Base-by-base conservation (phyloP, 2,329 filamentous ascomycete species). In the Blumeriella jaapii region DNA sequence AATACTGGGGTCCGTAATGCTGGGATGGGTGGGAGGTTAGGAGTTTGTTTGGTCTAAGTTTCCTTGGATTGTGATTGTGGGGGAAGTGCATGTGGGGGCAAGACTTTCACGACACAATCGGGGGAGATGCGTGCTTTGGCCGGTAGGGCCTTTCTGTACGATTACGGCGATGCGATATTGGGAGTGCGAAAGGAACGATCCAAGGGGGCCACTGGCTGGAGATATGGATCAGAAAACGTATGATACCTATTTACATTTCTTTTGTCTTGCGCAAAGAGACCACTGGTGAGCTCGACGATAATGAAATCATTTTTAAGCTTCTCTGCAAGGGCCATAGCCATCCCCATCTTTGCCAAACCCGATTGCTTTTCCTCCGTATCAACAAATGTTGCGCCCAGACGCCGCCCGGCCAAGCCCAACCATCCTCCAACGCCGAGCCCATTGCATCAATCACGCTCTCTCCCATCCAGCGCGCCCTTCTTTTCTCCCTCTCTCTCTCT, bases 101-200 rank as follows among this genome's bases (percentile, higher is more conserved):
- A n/a, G n/a, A n/a, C n/a, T n/a, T n/a, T 29, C 15, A 18, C 12
- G 26, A 29, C 32, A 29, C 25, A 13, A 29, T 29, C 14, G 16
- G 33, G 13, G 20, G 33, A 24, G 10, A 15, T 7, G 13, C 10
- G 28, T n/a, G 14, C 11, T 15, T 12, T 27, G 31, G 18, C 31
- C n/a, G 19, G 32, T 19, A 15, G 26, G 25, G 16, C 20, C 14
- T 17, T 29, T 29, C 16, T 38, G 36, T 38, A 38, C 28, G 30
- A 38, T 33, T 38, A 38, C 13, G 26, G 31, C 18, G 25, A 35
- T 25, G 30, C 3, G 20, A 25, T 25, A n/a, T 24, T 3, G 22
- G 7, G 22, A 24, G 22, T 10, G 22, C 22, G 22, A 24, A 24
- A 24, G n/a, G n/a, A n/a, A n/a, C n/a, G n/a, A n/a, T n/a, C n/a